A percentile compares a stretch with the other conserved stretches of the same genome.
phyloP scores from a whole-genome alignment of 306 rosid species.

The Dalbergia cultrata region DNA sequence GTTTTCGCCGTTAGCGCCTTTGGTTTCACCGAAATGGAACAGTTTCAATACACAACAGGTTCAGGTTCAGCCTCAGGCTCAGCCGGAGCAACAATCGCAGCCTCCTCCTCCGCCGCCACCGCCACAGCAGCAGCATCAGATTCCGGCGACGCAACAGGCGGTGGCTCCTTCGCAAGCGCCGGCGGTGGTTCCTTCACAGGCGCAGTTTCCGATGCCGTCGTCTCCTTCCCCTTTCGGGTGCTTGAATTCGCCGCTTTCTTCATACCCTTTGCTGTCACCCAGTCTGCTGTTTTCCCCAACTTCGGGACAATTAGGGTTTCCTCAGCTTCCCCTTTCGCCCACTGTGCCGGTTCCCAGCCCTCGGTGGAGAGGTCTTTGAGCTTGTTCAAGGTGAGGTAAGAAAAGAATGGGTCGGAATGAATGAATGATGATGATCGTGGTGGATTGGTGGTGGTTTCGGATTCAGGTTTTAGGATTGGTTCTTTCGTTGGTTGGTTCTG shows the following conservation, averaged over 20 bases:
- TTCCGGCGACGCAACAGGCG: constrained; percentile 38
- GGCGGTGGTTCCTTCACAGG: constrained; percentile 33
- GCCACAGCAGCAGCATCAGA: constrained; percentile 3
- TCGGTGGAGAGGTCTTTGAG: constrained; percentile 70
- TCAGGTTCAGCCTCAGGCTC: constrained; percentile 40
- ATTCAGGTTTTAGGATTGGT: constrained; percentile 34
- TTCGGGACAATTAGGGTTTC: constrained; percentile 77
- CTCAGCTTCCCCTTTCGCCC: constrained; percentile 93
- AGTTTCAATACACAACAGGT: constrained; percentile 46
- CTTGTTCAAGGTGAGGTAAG: constrained; percentile 60
- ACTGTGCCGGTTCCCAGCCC: constrained; percentile 89
- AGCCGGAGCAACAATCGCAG: constrained; percentile 34
- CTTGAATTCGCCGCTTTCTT: constrained; percentile 82
- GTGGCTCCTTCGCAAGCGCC: constrained; percentile 38
- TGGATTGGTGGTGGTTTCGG: constrained; percentile 46
- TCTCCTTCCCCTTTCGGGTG: constrained; percentile 86
- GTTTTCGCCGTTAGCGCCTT: constrained; percentile 73
- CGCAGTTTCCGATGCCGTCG: constrained; percentile 62
- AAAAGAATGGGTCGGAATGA: constrained; percentile 37
- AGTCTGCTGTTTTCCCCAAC: constrained; percentile 74
- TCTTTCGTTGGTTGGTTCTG: constrained; percentile 46
- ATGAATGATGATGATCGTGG: not conserved
- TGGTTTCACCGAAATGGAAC: constrained; percentile 77
- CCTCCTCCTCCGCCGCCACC: not conserved
- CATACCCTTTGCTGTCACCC: constrained; percentile 76